Evolutionary conservation across 768 basidiomycete species (phyloP), one percentile per base, ranked within the genome.

Genomic region (Psilocybe cubensis): DNA sequence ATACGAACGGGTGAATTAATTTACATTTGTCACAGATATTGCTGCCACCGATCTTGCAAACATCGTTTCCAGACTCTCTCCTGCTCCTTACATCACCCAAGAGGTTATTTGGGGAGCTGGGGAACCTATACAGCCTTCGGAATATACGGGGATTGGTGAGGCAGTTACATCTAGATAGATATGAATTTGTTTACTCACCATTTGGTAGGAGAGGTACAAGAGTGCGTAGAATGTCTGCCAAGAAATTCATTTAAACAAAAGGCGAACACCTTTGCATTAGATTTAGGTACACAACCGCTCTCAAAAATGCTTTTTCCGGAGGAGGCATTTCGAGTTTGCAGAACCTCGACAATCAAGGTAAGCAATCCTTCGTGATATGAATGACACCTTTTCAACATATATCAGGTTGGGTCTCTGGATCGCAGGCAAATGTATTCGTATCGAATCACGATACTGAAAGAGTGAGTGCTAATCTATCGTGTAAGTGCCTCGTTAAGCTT

Each of bases 371-470:
- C 23, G 20, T 23, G 18, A 38, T 47, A 0, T 17, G 8, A 18
- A 27, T 24, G 17, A 12, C 10, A 40, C 20, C 11, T 45, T 29
- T 49, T 24, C 49, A 43, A 7, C 28, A 42, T 1, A 40, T 11
- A 29, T 7, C 47, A 86, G 85, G 85, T 2, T 90, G 86, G 87
- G 74, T 88, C 1, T 41, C 80, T 0, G 77, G 85, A 1, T 71
- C 67, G 0, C 61, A 64, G 14, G 87, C 87, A 0, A 89, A 89
- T 60, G 80, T 84, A 6, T 89, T 89, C 57, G 86, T 89, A 3
- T 74, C 82, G 0, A 87, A 89, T 62, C 88, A 89, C 55, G 88
- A 89, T 60, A 89, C 87, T 1, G 88, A 89, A 67, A 72, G 88
- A 43, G 81, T 80, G 44, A 20, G 73, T 60, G 14, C 10, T 53